Base-by-base conservation (phyloP, 176 grass and related monocot species). In the Hordeum marinum region DNA sequence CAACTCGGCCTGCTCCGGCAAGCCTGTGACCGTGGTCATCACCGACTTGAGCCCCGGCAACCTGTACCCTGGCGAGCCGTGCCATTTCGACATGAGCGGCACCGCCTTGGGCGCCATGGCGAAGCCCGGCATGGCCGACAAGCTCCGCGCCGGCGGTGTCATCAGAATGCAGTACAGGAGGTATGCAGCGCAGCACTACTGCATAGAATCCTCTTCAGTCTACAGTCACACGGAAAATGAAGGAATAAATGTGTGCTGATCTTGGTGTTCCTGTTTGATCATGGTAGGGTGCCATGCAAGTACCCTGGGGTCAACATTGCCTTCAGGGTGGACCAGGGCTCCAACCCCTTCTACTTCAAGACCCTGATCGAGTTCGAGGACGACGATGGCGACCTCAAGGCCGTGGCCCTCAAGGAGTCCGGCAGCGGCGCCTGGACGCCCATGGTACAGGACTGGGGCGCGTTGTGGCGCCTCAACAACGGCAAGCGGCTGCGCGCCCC, bases 81-180 rank as follows among this genome's bases (percentile, higher is more conserved):
- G 66, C 11, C 93, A 90, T 63, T 98, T 98, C 69, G 93, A 98
- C 84, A 89, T 95, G 86, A 95, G 91, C 74, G 96, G 96, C 27
- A 94, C 93, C 4, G 88, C 93, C 40, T 75, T 98, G 79, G 91
- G 93, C 55, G 85, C 93, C 76, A 86, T 98, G 89, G 91, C 93
- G 2, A 83, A 63, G 70, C 69, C 74, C 9, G 93, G 91, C n/a
- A 75, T 43, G 80, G 81, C 85, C 18, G 89, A 98, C 75, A 45
- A 63, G 32, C 85, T 98, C 20, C 93, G 96, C n/a, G 71, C 83
- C 40, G 61, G 81, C 18, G 96, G 96, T 2, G 78, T 90, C 64
- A 78, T 98, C 37, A 46, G 79, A 8, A 23, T 98, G 18, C 55
- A 92, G 68, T 95, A 94, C 90, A 85, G n/a, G 76, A 87, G 91